Evolutionary conservation across 331 rosid species (phyloP).

Genomic region (Quercus phellos): DNA sequence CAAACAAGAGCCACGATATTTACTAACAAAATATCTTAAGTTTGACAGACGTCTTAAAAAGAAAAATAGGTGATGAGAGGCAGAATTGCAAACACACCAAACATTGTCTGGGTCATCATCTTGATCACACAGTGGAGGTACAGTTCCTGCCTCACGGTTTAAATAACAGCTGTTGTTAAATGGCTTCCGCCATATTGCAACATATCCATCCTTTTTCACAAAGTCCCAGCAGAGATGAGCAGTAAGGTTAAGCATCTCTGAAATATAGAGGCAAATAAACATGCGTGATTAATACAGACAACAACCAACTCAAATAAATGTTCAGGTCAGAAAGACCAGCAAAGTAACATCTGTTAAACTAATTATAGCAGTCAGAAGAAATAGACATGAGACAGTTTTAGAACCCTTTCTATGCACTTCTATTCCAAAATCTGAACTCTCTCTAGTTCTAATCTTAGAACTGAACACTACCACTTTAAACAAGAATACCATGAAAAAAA

Average conservation of each 20-base stretch:
- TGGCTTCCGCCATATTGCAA: slow-evolving; percentile 92
- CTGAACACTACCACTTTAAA: background rate
- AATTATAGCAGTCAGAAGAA: background rate
- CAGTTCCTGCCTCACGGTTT: slow-evolving; percentile 60
- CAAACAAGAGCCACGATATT: slow-evolving; percentile 1
- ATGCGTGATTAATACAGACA: slow-evolving; percentile 4
- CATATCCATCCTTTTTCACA: slow-evolving; percentile 72
- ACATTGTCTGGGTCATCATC: slow-evolving; percentile 74
- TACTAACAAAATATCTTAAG: background rate
- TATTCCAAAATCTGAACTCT: background rate
- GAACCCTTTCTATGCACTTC: background rate
- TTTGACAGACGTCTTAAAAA: background rate
- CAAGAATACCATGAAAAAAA: slow-evolving; percentile 4
- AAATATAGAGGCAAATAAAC: slow-evolving; percentile 13
- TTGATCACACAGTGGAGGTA: slow-evolving; percentile 72
- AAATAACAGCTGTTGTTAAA: slow-evolving; percentile 67
- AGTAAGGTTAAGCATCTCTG: slow-evolving; percentile 94
- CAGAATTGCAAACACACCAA: slow-evolving; percentile 47
- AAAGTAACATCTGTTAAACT: background rate
- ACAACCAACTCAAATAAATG: slow-evolving; percentile 5
- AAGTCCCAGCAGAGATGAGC: slow-evolving; percentile 85
- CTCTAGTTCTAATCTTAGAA: background rate
- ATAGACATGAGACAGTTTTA: background rate
- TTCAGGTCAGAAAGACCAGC: slow-evolving; percentile 8
- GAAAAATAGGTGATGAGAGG: slow-evolving; percentile 3